These are phyloP conservation scores for Euphorbia tirucalli DNA, from an alignment of 345 rosid genomes.

Conservation along the genomic window DNA sequence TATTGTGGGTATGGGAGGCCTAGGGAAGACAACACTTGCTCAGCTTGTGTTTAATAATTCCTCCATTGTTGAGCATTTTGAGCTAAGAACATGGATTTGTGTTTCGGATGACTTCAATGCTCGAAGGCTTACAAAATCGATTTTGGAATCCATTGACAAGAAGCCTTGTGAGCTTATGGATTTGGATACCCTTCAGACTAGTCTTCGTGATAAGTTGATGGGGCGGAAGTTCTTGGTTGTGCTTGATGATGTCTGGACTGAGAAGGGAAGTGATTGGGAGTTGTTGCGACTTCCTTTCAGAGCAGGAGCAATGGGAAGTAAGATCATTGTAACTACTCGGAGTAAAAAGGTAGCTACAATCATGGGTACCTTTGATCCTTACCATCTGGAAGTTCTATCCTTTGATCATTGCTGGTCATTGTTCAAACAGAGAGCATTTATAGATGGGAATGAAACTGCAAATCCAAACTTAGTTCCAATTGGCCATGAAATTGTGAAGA, in stretches of 20 bases:
- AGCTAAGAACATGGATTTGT: constrained; percentile 17
- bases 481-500: constrained; percentile 20
- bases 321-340: constrained; percentile 25
- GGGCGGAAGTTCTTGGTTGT: constrained; percentile 23
- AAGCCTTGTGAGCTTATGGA: background rate
- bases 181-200: constrained; percentile 18
- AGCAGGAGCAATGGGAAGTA: constrained; percentile 21
- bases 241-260: constrained; percentile 27
- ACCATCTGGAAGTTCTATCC: constrained; percentile 9
- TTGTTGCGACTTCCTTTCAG: constrained; percentile 11
- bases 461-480: constrained; percentile 17
- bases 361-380: constrained; percentile 3
- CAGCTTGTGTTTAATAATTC: constrained; percentile 13
- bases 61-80: background rate
- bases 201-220: constrained; percentile 7
- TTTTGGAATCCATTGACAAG: constrained; percentile 5
- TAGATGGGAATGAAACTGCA: constrained; percentile 12
- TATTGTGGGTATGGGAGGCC: constrained; percentile 25
- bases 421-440: constrained; percentile 17
- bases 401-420: constrained; percentile 15
- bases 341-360: constrained; percentile 8
- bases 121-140: constrained; percentile 8
- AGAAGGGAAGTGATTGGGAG: constrained; percentile 14
- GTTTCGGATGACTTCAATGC: constrained; percentile 20
- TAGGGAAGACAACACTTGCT: constrained; percentile 29